These are phyloP conservation scores for Capillidium heterosporum DNA, from an alignment of 371 early-diverging fungal genomes.

Conservation along the genomic window DNA sequence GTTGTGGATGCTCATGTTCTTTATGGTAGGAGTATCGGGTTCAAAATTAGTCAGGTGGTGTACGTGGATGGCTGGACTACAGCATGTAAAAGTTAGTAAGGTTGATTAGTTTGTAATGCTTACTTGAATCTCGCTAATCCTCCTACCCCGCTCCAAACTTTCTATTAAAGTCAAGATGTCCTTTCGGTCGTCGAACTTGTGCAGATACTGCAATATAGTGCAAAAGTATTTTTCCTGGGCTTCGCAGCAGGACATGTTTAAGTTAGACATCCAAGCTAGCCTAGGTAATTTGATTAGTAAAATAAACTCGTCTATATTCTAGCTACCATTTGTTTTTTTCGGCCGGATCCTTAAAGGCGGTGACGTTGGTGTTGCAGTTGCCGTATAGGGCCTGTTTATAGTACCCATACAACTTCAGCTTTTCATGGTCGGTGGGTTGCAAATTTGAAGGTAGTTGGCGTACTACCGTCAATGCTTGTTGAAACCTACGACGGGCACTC, in stretches of 20 bases:
- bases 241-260: neutral
- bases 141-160: constrained; percentile 1
- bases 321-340: neutral
- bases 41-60: neutral
- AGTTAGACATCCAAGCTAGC: neutral
- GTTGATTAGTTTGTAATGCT: neutral
- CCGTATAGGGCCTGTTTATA: constrained; percentile 2
- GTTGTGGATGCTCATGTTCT: too few relatives aligned
- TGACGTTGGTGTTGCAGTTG: neutral
- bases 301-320: neutral
- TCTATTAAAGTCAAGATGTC: neutral
- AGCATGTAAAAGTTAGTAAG: neutral
- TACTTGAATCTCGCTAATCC: neutral
- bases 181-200: neutral
- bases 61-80: neutral
- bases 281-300: neutral
- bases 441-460: constrained; percentile 5
- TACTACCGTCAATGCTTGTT: constrained; percentile 2
- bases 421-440: neutral
- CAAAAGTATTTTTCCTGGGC: constrained; percentile 1
- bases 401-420: neutral
- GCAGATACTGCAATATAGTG: neutral
- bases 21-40: too few relatives aligned
- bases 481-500: neutral
- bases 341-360: neutral